Base-by-base conservation (phyloP, 2,329 filamentous ascomycete genomes). In the Colletotrichum viniferum region DNA sequence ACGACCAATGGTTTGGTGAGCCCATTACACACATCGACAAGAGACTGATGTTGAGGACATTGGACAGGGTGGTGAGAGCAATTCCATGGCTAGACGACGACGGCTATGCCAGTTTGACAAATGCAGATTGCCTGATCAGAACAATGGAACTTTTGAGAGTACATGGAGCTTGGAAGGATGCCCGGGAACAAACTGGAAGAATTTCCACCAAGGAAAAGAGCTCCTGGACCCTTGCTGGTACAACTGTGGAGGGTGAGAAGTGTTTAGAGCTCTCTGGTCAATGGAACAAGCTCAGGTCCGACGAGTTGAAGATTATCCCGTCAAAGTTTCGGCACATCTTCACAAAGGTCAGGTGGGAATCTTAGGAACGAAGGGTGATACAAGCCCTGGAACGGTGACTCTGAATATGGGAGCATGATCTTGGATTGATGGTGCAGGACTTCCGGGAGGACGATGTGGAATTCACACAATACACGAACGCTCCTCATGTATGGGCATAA, bases 31-130 rank as follows among this genome's bases (percentile, higher is more conserved):
- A 1, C 4, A 7, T 48, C 3, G 1, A 48, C 43, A n/a, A 7
- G 1, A 4, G 7, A 5, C 5, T 48, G 10, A 48, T 48, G 43
- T 1, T 1, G 43, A 13, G 3, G 3, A 21, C 43, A 0, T n/a
- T 48, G 43, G 10, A 21, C 4, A 48, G 0, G n/a, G 10, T 21
- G 43, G 43, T 48, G 43, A 12, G 18, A 48, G 3, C 0, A n/a
- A 4, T 48, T n/a, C 38, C 18, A n/a, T 48, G 9, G 38, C 38
- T 48, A n/a, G 38, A 48, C 0, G 18, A n/a, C 0, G 10, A 12
- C 18, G 5, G 1, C 38, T 7, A 12, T n/a, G 5, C 5, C 38
- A 48, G 12, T 1, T 48, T 48, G 38, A 12, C 18, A n/a, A 21
- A 48, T 48, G 6, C 10, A 13, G 43, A n/a, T 48, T 8, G 43